These are phyloP conservation scores for Eutrema japonicum DNA, from an alignment of 345 rosid species.

Conservation along the genomic window DNA sequence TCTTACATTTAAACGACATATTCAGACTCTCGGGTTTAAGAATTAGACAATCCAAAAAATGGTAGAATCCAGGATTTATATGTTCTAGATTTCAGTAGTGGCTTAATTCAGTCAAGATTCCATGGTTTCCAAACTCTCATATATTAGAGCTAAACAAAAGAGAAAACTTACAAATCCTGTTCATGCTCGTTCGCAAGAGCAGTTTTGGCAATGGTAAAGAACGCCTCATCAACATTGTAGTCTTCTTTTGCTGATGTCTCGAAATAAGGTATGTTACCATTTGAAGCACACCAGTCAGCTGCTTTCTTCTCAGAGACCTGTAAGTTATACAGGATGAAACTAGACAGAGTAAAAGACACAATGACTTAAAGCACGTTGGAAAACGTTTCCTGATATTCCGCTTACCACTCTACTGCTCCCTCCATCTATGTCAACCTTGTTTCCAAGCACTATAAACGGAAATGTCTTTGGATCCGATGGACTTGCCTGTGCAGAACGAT, in stretches of 20 bases:
- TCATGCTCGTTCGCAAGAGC: constrained; percentile 62
- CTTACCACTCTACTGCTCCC: constrained; percentile 98
- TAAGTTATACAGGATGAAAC: neutral
- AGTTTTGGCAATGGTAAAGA: constrained; percentile 64
- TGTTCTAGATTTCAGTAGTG: constrained; percentile 1
- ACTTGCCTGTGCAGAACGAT: constrained; percentile 61
- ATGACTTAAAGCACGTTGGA: neutral
- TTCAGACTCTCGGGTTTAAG: neutral
- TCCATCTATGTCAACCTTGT: constrained; percentile 98
- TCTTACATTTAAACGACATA: neutral
- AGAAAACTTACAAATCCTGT: constrained; percentile 61
- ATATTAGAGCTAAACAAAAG: constrained; percentile 9
- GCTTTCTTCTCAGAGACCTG: constrained; percentile 84
- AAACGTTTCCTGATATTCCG: neutral
- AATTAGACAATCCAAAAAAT: constrained; percentile 16
- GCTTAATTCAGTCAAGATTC: neutral
- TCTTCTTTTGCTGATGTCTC: constrained; percentile 90
- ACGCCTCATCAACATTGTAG: constrained; percentile 77
- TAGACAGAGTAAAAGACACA: neutral
- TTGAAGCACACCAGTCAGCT: constrained; percentile 76
- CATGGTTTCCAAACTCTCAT: neutral
- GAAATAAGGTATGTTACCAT: constrained; percentile 74
- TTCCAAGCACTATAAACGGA: constrained; percentile 92
- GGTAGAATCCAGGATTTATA: neutral
- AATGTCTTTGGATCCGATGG: constrained; percentile 77